A percentile compares a stretch with the other conserved stretches of the same genome.
These are phyloP conservation scores for Bipolaris gigantea DNA, from an alignment of 2,329 filamentous ascomycete genomes.

Conservation along the genomic window DNA sequence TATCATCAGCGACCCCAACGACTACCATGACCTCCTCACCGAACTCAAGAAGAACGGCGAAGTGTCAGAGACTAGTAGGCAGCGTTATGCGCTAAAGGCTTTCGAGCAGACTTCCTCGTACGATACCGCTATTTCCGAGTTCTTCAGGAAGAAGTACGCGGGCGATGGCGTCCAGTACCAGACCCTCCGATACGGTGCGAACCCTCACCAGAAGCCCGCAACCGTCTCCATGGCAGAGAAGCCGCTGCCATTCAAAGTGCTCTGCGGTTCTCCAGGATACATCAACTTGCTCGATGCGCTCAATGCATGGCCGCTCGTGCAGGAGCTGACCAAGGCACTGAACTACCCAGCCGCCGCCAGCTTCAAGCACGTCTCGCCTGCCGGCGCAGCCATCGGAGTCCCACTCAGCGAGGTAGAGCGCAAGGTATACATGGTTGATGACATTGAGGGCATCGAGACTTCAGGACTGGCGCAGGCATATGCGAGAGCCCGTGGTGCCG, in stretches of 20 bases:
- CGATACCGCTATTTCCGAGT: constrained; percentile 89
- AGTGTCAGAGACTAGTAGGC: constrained; percentile 81
- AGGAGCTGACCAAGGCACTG: constrained; percentile 89
- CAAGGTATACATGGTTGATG: constrained; percentile 98
- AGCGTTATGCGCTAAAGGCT: constrained; percentile 91
- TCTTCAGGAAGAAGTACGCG: constrained; percentile 97
- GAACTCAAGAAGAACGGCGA: constrained; percentile 86
- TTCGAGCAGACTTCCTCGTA: constrained; percentile 99
- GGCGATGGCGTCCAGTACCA: constrained; percentile 80
- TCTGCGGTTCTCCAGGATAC: constrained; percentile 87
- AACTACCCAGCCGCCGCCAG: constrained; percentile 88
- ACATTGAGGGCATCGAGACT: constrained; percentile 84
- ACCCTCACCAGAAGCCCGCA: constrained; percentile 97
- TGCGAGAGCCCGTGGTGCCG: constrained; percentile 89
- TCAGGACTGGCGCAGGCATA: constrained; percentile 92
- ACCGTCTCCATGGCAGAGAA: constrained; percentile 75
- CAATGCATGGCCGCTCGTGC: constrained; percentile 95
- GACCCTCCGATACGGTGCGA: constrained; percentile 89
- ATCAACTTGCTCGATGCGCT: constrained; percentile 96
- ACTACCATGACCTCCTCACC: constrained; percentile 92
- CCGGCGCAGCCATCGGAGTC: constrained; percentile 90
- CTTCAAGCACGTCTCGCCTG: constrained; percentile 97
- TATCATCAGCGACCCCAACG: constrained; percentile 88
- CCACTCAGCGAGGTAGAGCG: constrained; percentile 84
- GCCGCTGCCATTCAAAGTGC: constrained; percentile 89